These are phyloP conservation scores for Boletus pseudo-olivaceus DNA, from an alignment of 768 basidiomycete species.

Conservation along the genomic window DNA sequence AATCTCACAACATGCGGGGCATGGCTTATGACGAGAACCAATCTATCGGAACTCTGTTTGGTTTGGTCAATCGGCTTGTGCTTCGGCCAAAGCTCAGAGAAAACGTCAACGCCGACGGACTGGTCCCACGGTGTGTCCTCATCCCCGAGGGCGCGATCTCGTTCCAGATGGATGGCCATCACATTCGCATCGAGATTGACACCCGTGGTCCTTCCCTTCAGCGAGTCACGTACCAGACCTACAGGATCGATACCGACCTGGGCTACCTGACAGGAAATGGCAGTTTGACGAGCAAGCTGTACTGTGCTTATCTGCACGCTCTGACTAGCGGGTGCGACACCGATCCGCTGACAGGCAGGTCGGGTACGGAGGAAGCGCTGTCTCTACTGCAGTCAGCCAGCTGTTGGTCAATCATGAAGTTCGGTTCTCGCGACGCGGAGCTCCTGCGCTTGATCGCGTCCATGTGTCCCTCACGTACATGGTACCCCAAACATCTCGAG, in stretches of 20 bases:
- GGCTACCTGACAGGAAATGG: slow-evolving; percentile 27
- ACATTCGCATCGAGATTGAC: slow-evolving; percentile 16
- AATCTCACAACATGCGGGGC: slow-evolving; percentile 38
- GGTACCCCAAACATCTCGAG: slow-evolving; percentile 35
- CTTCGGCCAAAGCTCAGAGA: slow-evolving; percentile 27
- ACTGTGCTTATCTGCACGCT: slow-evolving; percentile 44
- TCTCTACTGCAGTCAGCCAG: not conserved
- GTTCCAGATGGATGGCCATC: slow-evolving; percentile 7
- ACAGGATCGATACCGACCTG: slow-evolving; percentile 29
- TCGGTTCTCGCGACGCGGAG: slow-evolving; percentile 21
- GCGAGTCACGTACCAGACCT: slow-evolving; percentile 25
- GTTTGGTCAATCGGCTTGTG: slow-evolving; percentile 39
- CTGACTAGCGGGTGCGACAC: slow-evolving; percentile 38
- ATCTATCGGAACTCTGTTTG: slow-evolving; percentile 42
- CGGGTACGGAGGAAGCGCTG: slow-evolving; percentile 24
- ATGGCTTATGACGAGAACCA: slow-evolving; percentile 40
- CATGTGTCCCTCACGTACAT: slow-evolving; percentile 35
- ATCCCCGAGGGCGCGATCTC: slow-evolving; percentile 37
- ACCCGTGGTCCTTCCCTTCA: not conserved
- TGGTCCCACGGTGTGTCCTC: slow-evolving; percentile 28
- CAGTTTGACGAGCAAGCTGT: slow-evolving; percentile 31
- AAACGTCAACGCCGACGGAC: not conserved
- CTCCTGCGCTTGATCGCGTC: slow-evolving; percentile 33
- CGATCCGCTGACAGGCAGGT: slow-evolving; percentile 43
- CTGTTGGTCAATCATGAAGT: not conserved